A percentile compares a stretch with the other conserved stretches of the same genome.
phyloP scores from a whole-genome alignment of 441 rosid genomes.

The Croton setiger region DNA sequence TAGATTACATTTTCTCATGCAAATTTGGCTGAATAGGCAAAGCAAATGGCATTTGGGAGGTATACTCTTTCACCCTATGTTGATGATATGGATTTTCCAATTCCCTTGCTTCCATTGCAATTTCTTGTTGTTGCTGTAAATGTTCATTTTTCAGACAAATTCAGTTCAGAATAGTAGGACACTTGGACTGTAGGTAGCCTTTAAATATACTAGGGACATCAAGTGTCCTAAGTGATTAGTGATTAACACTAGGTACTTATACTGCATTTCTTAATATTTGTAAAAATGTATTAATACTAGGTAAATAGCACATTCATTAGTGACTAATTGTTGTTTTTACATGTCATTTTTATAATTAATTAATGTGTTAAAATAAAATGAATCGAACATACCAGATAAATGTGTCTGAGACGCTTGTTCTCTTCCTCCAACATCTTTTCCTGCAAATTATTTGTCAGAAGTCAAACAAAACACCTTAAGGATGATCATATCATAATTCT shows the following conservation, averaged over 20 bases:
- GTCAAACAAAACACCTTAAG: background rate
- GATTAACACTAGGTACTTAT: too few species aligned
- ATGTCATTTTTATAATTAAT: too few species aligned
- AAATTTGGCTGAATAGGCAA: too few species aligned
- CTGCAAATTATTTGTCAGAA: constrained; percentile 30
- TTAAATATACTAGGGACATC: background rate
- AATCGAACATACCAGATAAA: constrained; percentile 15
- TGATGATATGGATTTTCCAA: constrained; percentile 45
- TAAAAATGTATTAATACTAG: too few species aligned
- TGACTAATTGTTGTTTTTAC: too few species aligned
- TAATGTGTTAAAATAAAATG: background rate
- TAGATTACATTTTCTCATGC: constrained; percentile 49
- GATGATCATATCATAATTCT: background rate
- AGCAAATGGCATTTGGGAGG: constrained; percentile 46
- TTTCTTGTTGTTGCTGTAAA: constrained; percentile 55
- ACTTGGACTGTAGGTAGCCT: too few species aligned
- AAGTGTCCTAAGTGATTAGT: background rate
- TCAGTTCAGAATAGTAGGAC: too few species aligned
- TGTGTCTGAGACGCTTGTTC: constrained; percentile 19
- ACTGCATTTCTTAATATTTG: too few species aligned
- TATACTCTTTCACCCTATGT: constrained; percentile 37
- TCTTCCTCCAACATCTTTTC: constrained; percentile 52
- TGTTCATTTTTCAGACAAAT: too few species aligned
- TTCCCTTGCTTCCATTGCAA: constrained; percentile 48
- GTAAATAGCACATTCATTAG: too few species aligned